phyloP scores from a whole-genome alignment of 2,329 filamentous ascomycete species.

The Trichoderma endophyticum region DNA sequence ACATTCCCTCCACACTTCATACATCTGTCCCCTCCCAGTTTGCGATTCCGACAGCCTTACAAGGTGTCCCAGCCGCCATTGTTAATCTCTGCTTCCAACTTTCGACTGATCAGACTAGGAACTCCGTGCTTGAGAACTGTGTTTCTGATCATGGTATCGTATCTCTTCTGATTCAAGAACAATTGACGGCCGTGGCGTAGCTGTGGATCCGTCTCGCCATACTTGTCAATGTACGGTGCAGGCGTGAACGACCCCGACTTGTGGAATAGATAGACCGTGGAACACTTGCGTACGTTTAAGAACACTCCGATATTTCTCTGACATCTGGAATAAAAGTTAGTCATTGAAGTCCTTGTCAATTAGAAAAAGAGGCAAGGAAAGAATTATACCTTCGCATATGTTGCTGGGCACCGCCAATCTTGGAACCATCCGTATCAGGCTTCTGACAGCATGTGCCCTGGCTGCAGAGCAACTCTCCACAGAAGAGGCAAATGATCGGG shows the following conservation, averaged over 20 bases:
- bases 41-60: slow-evolving; percentile 22
- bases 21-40: not conserved
- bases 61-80: slow-evolving; percentile 92
- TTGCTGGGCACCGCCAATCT: slow-evolving; percentile 82
- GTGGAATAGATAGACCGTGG: slow-evolving; percentile 81
- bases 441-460: slow-evolving; percentile 89
- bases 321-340: slow-evolving; percentile 55
- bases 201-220: slow-evolving; percentile 93
- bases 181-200: slow-evolving; percentile 83
- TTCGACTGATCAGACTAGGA: slow-evolving; percentile 83
- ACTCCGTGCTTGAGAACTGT: slow-evolving; percentile 85
- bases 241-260: slow-evolving; percentile 77
- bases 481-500: slow-evolving; percentile 89
- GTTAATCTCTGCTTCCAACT: slow-evolving; percentile 92
- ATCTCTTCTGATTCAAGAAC: slow-evolving; percentile 89
- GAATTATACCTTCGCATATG: slow-evolving; percentile 76
- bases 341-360: not conserved
- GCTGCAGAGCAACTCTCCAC: slow-evolving; percentile 93
- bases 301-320: slow-evolving; percentile 89
- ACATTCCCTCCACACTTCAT: not conserved
- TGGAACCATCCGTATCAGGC: slow-evolving; percentile 47
- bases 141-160: slow-evolving; percentile 81
- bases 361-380: not conserved
- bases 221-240: slow-evolving; percentile 92
- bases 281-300: slow-evolving; percentile 95